Evolutionary conservation across 495 filamentous ascomycete genomes (phyloP).

Genomic region (Neurospora sp.): DNA sequence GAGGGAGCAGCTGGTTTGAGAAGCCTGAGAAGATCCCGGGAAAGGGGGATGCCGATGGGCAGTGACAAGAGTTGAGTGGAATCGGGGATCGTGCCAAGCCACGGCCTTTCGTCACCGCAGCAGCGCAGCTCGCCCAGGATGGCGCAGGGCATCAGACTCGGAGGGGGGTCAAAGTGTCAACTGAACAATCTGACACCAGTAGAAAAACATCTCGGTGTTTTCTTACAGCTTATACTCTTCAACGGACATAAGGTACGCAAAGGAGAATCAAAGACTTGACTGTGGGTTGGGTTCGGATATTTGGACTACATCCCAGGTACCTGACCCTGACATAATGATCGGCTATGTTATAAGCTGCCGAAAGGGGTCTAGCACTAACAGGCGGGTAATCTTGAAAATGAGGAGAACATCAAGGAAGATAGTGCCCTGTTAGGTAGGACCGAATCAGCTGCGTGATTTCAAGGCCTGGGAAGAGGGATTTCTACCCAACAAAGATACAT

Average conservation of each 20-base stretch:
- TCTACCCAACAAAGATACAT: not conserved
- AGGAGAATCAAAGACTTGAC: not conserved
- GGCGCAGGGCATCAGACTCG: not conserved
- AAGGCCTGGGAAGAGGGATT: not conserved
- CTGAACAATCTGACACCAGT: too few species aligned
- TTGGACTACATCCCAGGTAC: not conserved
- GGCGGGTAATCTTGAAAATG: not conserved
- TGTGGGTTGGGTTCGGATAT: not conserved
- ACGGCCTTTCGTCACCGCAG: not conserved
- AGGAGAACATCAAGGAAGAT: not conserved
- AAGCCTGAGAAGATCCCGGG: too few species aligned
- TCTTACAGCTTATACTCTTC: not conserved
- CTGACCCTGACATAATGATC: not conserved
- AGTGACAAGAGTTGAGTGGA: not conserved
- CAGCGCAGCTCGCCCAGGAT: not conserved
- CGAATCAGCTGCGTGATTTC: not conserved
- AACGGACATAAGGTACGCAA: not conserved
- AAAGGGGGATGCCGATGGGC: not conserved
- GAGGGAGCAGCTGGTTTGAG: not conserved
- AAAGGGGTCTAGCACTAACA: not conserved
- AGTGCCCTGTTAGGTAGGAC: not conserved
- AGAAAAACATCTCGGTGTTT: not conserved
- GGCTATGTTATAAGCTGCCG: not conserved
- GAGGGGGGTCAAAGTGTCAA: not conserved
- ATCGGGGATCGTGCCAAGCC: not conserved